These are phyloP conservation scores for Nothopassalora personata DNA, from an alignment of 2,329 filamentous ascomycete species.

Conservation along the genomic window DNA sequence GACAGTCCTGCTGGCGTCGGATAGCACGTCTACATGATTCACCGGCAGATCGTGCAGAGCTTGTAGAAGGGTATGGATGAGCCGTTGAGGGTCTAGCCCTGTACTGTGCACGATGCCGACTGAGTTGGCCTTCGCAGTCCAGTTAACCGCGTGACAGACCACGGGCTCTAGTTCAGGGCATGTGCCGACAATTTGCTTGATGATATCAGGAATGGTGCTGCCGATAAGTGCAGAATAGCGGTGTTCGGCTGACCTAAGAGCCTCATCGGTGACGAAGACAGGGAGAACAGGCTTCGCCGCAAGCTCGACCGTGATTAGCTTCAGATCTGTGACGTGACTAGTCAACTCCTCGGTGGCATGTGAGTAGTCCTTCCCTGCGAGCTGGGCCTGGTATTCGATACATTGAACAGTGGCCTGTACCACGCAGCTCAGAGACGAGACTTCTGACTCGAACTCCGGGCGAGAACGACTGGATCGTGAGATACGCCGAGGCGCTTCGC, in stretches of 20 bases:
- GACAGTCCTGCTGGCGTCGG: slow-evolving; percentile 39
- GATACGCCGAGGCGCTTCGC: slow-evolving; percentile 1
- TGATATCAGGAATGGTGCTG: neutral
- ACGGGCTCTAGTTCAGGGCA: slow-evolving; percentile 21
- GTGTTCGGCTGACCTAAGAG: no score
- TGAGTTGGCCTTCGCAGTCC: slow-evolving; percentile 21
- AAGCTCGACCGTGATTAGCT: neutral
- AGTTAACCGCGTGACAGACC: slow-evolving; percentile 18
- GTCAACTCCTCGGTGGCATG: slow-evolving; percentile 2
- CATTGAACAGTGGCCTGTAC: slow-evolving; percentile 7
- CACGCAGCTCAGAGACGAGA: slow-evolving; percentile 5
- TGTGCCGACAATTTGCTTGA: neutral
- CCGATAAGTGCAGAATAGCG: neutral
- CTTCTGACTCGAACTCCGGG: neutral
- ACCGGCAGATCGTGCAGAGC: neutral
- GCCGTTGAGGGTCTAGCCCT: slow-evolving; percentile 21
- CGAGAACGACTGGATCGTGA: neutral
- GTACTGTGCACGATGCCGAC: neutral
- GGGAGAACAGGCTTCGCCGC: neutral
- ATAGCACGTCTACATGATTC: neutral
- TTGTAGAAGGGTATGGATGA: neutral
- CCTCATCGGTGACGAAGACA: neutral
- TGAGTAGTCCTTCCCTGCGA: slow-evolving; percentile 15
- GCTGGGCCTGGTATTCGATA: slow-evolving; percentile 14
- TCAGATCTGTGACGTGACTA: neutral